Conservation (phyloP, 495 filamentous ascomycete species). For the Hypoxylon fragiforme region DNA sequence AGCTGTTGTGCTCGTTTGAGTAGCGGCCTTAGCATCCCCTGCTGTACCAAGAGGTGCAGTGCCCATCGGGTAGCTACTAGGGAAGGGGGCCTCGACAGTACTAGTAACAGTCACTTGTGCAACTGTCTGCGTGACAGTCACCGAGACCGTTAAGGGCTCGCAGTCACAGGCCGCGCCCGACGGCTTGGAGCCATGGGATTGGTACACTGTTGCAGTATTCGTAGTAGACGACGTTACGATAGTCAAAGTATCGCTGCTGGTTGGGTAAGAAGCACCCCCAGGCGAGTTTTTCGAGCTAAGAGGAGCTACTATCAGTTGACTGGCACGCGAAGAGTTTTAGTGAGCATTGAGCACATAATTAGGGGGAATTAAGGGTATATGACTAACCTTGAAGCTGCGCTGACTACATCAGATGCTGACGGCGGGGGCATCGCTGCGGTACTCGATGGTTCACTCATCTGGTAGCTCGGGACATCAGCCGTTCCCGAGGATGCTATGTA, state of each 20-base stretch:
- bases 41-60: conserved; percentile 13
- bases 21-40: not conserved
- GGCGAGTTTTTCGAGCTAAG: conserved; percentile 12
- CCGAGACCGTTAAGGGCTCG: conserved; percentile 32
- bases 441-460: conserved; percentile 26
- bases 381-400: conserved; percentile 31
- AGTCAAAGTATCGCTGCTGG: not conserved
- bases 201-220: conserved; percentile 9
- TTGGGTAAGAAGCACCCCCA: conserved; percentile 1
- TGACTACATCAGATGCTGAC: conserved; percentile 9
- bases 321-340: not conserved
- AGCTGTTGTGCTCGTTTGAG: conserved; percentile 12
- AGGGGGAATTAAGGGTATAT: conserved; percentile 3
- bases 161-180: conserved; percentile 17
- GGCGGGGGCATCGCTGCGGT: conserved; percentile 15
- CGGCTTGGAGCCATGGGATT: not conserved
- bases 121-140: conserved; percentile 31
- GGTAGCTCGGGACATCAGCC: conserved; percentile 30
- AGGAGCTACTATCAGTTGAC: conserved; percentile 20
- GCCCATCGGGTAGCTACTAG: conserved; percentile 22
- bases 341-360: not conserved
- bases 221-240: conserved; percentile 13
- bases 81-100: conserved; percentile 34
- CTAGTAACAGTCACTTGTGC: conserved; percentile 22
- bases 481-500: conserved; percentile 15